Base-by-base conservation (phyloP, 2,329 filamentous ascomycete genomes). In the Ploettnerulaceae sp. region DNA sequence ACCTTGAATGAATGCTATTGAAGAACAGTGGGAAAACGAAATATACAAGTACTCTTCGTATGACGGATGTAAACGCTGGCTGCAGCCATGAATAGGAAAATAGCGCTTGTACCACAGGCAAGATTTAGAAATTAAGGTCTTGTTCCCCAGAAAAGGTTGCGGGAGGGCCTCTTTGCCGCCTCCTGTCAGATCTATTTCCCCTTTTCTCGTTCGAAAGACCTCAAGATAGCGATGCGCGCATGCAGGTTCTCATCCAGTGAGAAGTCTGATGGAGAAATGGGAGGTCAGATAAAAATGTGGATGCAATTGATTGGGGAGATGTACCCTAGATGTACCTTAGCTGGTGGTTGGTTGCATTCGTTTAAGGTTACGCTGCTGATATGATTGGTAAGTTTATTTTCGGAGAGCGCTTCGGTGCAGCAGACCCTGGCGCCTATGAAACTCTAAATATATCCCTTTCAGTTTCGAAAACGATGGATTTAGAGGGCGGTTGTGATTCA, bases 41-140 rank as follows among this genome's bases (percentile, higher is more conserved):
- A 60, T 53, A 53, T 59, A 56, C 52, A 61, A 57, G 55, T 61
- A 63, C 58, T 61, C 55, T 51, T 56, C 52, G 38, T 49, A 46
- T 39, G 31, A 31, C 37, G 48, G 35, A 48, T 18, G 41, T 61
- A 59, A 49, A 54, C 55, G 57, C 57, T 47, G 51, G 43, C 26
- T 25, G 45, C 40, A 47, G 55, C 52, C 58, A 60, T 48, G 58
- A 60, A 57, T 59, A 59, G 49, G 45, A 58, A 48, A 31, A 14
- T 9, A 22, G 29, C 33, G 14, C 14, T 29, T 45, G 32, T 32
- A 25, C 28, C 6, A 22, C 36, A 3, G 14, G n/a, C 9, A n/a
- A 9, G 32, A 21, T 20, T 33, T 41, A 8, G 11, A 26, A 15
- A 25, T 21, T 28, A 31, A 8, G 24, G 31, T 35, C 17, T 28